Evolutionary conservation across 2,329 filamentous ascomycete genomes (phyloP).

Genomic region (Davidsoniella australis): DNA sequence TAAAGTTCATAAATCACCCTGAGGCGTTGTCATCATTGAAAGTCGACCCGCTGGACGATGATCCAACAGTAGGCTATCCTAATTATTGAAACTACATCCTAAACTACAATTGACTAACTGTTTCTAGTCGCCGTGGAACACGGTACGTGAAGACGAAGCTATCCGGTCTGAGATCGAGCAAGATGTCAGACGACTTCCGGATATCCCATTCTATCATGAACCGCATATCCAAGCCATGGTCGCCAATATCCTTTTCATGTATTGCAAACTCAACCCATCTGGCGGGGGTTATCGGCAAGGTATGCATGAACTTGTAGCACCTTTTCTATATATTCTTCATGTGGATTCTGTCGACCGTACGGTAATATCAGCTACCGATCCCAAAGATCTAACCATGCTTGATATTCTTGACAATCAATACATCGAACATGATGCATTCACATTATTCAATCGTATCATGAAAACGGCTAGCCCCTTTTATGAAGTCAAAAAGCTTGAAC

Average conservation of each 20-base stretch:
- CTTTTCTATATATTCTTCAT: conserved; percentile 70
- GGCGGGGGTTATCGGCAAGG: conserved; percentile 88
- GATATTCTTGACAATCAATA: conserved; percentile 54
- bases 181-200: conserved; percentile 85
- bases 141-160: conserved; percentile 67
- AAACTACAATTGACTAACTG: neutral
- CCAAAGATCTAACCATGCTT: conserved; percentile 27
- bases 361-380: conserved; percentile 14
- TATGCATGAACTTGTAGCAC: conserved; percentile 92
- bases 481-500: conserved; percentile 32
- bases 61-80: conserved; percentile 33
- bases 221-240: conserved; percentile 63
- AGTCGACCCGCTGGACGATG: conserved; percentile 74
- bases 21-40: conserved; percentile 55
- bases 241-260: conserved; percentile 80
- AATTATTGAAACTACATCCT: neutral
- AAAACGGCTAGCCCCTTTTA: conserved; percentile 75
- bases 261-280: conserved; percentile 78
- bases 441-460: conserved; percentile 76
- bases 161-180: conserved; percentile 80
- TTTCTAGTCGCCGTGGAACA: conserved; percentile 72
- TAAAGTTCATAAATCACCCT: conserved; percentile 70
- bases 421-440: conserved; percentile 82
- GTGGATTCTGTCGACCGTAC: conserved; percentile 43
- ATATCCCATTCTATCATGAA: conserved; percentile 78